phyloP scores from a whole-genome alignment of 306 rosid species.

The Quercus mongolica region DNA sequence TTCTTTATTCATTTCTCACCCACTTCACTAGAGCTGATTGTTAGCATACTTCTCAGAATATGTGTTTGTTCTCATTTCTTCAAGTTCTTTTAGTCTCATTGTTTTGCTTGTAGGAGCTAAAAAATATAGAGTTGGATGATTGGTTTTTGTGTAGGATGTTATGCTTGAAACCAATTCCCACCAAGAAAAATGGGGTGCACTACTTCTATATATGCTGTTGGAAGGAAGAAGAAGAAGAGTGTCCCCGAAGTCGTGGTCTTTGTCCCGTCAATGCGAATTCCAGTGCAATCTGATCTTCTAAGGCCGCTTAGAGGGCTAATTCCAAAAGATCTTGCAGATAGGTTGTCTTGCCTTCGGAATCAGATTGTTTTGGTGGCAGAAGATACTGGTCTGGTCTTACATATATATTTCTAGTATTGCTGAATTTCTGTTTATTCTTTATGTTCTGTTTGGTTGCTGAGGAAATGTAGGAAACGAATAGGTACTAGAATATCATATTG shows the following conservation, averaged over 20 bases:
- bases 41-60: conserved; percentile 13
- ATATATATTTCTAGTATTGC: background rate
- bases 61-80: conserved; percentile 13
- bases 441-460: conserved; percentile 6
- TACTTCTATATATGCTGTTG: conserved; percentile 55
- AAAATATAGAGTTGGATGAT: conserved; percentile 25
- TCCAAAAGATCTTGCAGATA: conserved; percentile 57
- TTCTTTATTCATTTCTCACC: conserved; percentile 9
- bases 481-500: background rate
- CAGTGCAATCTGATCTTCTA: conserved; percentile 70
- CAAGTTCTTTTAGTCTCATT: conserved; percentile 3
- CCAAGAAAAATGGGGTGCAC: conserved; percentile 67
- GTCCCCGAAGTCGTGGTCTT: conserved; percentile 66
- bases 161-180: conserved; percentile 31
- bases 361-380: conserved; percentile 79
- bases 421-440: background rate
- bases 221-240: conserved; percentile 59
- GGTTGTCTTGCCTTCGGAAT: conserved; percentile 62
- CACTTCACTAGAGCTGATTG: conserved; percentile 11
- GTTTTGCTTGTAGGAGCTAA: conserved; percentile 7
- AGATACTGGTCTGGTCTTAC: conserved; percentile 56
- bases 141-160: conserved; percentile 55
- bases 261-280: conserved; percentile 71
- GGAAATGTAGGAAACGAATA: background rate
- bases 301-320: conserved; percentile 57